Conservation (phyloP, 805 yeast species). For the Priceomyces medius region DNA sequence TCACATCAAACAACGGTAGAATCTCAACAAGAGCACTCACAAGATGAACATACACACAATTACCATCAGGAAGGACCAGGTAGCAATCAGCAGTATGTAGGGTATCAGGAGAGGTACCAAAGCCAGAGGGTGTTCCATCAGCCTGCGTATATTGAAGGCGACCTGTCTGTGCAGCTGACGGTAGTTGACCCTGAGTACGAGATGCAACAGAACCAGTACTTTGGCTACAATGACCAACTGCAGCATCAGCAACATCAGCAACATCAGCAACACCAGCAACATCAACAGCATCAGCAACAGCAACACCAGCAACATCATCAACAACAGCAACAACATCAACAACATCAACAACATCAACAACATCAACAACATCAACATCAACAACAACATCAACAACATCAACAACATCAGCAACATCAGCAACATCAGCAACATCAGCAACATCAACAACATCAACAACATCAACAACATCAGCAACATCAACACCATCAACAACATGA, state of each 20-base stretch:
- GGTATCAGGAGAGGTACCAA: background rate
- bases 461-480: slow-evolving; percentile 2
- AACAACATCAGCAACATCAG: slow-evolving; percentile 5
- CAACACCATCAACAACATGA: slow-evolving; percentile 13
- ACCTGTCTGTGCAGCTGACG: background rate
- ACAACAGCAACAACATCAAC: slow-evolving; percentile 7
- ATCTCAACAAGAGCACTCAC: background rate
- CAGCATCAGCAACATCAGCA: slow-evolving; percentile 6
- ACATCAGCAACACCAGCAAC: slow-evolving; percentile 61
- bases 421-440: slow-evolving; percentile 6
- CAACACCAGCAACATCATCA: slow-evolving; percentile 7
- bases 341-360: slow-evolving; percentile 7
- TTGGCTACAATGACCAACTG: slow-evolving; percentile 15
- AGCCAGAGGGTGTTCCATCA: background rate
- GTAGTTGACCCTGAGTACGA: background rate
- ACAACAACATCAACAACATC: slow-evolving; percentile 8
- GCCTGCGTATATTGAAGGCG: background rate
- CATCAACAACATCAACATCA: slow-evolving; percentile 4
- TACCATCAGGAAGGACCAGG: background rate
- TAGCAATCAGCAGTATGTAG: background rate
- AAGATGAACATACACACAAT: slow-evolving; percentile 1
- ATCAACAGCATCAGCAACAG: slow-evolving; percentile 41
- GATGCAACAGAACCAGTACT: background rate
- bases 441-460: slow-evolving; percentile 5
- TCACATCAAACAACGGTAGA: background rate